These are phyloP conservation scores for Coffea canephora DNA, from an alignment of 257 asterid genomes.

Conservation along the genomic window DNA sequence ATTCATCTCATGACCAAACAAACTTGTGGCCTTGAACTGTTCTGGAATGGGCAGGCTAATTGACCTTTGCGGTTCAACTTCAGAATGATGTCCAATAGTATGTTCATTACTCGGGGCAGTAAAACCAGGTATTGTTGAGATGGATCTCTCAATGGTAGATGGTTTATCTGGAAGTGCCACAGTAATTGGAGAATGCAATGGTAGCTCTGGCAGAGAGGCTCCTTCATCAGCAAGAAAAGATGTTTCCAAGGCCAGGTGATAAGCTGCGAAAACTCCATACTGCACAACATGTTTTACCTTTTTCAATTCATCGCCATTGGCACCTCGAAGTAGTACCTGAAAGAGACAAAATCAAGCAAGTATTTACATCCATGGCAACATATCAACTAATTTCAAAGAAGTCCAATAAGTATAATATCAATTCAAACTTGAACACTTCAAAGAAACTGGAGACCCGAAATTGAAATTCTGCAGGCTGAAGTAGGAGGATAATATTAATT, in stretches of 20 bases:
- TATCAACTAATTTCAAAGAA: background rate
- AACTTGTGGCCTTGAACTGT: conserved; percentile 33
- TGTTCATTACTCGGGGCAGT: conserved; percentile 40
- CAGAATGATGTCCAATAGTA: conserved; percentile 43
- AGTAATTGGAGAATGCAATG: conserved; percentile 63
- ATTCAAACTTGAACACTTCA: background rate
- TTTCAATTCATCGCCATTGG: conserved; percentile 83
- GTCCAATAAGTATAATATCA: background rate
- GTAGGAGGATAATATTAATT: background rate
- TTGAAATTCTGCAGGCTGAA: background rate
- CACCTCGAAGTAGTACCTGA: conserved; percentile 92
- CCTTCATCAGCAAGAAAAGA: conserved; percentile 99
- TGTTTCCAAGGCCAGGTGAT: conserved; percentile 94
- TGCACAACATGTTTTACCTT: conserved; percentile 92
- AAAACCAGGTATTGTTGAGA: conserved; percentile 73
- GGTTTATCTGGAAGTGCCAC: conserved; percentile 77
- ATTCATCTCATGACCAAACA: conserved; percentile 34
- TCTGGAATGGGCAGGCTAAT: conserved; percentile 51
- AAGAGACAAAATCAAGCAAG: conserved; percentile 28
- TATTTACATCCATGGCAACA: background rate
- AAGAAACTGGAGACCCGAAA: background rate
- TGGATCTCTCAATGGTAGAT: conserved; percentile 65
- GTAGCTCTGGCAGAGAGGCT: conserved; percentile 82
- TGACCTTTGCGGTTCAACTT: conserved; percentile 55
- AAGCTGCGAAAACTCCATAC: conserved; percentile 95